These are phyloP conservation scores for Rhizophagus clarus DNA, from an alignment of 192 early-diverging fungal genomes.

Conservation along the genomic window DNA sequence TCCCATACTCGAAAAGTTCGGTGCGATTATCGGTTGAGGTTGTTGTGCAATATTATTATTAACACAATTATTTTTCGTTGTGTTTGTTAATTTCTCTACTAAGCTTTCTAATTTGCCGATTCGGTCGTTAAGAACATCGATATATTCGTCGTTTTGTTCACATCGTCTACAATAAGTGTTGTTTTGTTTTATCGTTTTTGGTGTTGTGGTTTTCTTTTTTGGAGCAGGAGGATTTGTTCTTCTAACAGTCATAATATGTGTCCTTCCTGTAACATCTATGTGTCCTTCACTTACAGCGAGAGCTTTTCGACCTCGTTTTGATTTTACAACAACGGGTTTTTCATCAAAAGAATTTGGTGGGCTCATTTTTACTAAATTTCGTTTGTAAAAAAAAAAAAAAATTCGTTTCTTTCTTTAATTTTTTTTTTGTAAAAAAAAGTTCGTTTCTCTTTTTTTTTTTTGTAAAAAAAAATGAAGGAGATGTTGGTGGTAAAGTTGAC, in stretches of 20 bases:
- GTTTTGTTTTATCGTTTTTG: not conserved
- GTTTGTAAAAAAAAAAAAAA: no score
- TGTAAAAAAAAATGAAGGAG: no score
- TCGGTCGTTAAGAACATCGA: not conserved
- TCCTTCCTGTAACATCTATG: not conserved
- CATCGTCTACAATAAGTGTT: not conserved
- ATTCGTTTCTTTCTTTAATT: no score
- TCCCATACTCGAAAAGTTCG: not conserved
- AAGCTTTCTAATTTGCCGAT: not conserved
- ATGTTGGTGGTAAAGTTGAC: no score
- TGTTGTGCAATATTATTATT: not conserved
- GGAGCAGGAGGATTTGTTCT: not conserved
- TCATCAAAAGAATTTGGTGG: not conserved
- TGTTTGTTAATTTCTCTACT: not conserved
- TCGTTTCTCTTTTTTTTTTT: no score
- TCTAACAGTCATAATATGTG: not conserved
- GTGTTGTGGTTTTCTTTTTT: not conserved
- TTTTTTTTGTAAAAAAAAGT: no score
- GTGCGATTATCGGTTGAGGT: not conserved
- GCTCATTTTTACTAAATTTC: not conserved
- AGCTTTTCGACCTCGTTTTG: constrained; percentile 4
- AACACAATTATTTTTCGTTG: not conserved
- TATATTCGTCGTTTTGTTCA: not conserved
- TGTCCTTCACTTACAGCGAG: not conserved
- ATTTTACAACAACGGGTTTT: not conserved